Evolutionary conservation across 345 rosid species (phyloP), one percentile per base, ranked within the genome.

Genomic region (rapeseed (Brassica napus)): DNA sequence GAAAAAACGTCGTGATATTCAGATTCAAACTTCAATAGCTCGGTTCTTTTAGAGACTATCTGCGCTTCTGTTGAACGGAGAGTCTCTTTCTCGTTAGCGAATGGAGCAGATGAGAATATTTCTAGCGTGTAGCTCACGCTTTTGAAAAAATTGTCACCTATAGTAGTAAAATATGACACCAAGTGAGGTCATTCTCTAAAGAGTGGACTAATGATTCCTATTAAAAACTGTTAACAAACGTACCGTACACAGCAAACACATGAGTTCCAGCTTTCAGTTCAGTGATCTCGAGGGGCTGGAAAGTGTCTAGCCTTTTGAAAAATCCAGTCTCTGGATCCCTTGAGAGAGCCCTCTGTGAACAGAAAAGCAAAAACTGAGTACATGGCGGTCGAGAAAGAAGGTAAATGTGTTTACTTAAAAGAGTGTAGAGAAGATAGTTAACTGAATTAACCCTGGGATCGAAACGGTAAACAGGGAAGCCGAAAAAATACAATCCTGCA

Each of bases 251-350:
- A 54, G 95, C 97, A 88, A 94, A 92, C 4, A 89, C 81, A 83
- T 94, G 98, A 64, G 79, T 82, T 75, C 97, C 98, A 67, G 97
- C 81, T 86, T 89, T 91, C 78, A 94, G 82, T 87, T 91, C 94
- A 72, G 86, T 86, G 82, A 94, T 87, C 90, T 94, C 98, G 72
- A 94, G 91, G n/a, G 92, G 98, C 84, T 91, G 98, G 81, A 95
- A 95, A 59, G 92, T 92, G 86, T 95, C 99, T 11, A 95, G 83
- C 78, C 86, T 90, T 78, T 90, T 95, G 80, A 95, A 95, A 86
- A 92, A 90, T 30, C 94, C 91, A n/a, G 89, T 85, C 77, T 92
- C 97, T 34, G 94, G 93, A 82, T 94, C 98, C 87, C 92, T 92
- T 73, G 93, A 86, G 32, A 92, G 90, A 44, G 97, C 88, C 78